A percentile compares a stretch with the other conserved stretches of the same genome.
Conservation (phyloP, 1,139 yeast genomes). For the Meyerozyma smithsonii region DNA sequence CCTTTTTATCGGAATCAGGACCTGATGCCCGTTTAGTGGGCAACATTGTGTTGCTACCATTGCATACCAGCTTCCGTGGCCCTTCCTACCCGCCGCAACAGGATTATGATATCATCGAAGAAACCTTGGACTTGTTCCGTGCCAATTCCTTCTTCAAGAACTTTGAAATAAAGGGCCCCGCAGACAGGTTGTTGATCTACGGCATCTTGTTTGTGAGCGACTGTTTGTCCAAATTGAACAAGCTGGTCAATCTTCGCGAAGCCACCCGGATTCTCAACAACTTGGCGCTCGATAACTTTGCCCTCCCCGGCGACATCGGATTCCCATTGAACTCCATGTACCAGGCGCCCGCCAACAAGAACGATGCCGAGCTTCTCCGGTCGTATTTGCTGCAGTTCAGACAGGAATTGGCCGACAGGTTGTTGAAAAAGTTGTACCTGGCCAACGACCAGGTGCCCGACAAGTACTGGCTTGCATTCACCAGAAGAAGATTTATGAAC, state of each 20-base stretch:
- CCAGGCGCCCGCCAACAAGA: conserved; percentile 67
- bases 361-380: conserved; percentile 75
- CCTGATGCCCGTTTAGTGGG: conserved; percentile 42
- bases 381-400: conserved; percentile 86
- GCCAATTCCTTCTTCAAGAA: conserved; percentile 95
- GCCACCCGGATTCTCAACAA: conserved; percentile 75
- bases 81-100: conserved; percentile 82
- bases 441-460: conserved; percentile 54
- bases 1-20: conserved; percentile 65
- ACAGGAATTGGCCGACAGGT: conserved; percentile 84
- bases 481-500: conserved; percentile 93
- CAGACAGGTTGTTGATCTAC: conserved; percentile 90
- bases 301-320: conserved; percentile 92
- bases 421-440: conserved; percentile 67
- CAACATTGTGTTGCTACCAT: conserved; percentile 76
- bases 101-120: conserved; percentile 91
- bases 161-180: conserved; percentile 93
- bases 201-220: conserved; percentile 91
- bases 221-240: conserved; percentile 62
- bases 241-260: conserved; percentile 47
- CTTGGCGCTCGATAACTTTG: conserved; percentile 79
- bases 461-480: conserved; percentile 93
- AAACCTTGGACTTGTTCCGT: conserved; percentile 82
- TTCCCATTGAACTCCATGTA: conserved; percentile 88
- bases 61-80: conserved; percentile 81